Evolutionary conservation across 129 eudicot genomes (phyloP), one percentile per base, ranked within the genome.

Genomic region (Logfia minima): DNA sequence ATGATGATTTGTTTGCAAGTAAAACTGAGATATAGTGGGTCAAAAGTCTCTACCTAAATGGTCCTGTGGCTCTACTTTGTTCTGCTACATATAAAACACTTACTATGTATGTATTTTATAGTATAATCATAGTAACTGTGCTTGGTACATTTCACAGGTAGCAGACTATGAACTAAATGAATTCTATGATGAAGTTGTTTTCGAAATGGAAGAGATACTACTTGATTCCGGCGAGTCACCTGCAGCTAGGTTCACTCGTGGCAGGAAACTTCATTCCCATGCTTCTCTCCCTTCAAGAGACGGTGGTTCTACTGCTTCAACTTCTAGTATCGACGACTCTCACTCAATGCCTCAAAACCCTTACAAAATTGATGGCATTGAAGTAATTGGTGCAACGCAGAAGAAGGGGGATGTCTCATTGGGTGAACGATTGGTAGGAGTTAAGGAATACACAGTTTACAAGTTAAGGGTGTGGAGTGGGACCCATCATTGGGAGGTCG

Each of bases 151-250:
- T 55, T 78, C 82, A 76, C 96, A 94, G 98, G 73, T 22, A 18
- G 87, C 76, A 77, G 82, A 67, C 77, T 45, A 76, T 52, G 96
- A 86, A 79, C 28, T 86, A 32, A 89, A 91, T 82, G 92, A 76
- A 70, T 81, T 84, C 81, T 91, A 69, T 71, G 89, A 91, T 75
- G 97, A 94, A 70, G 51, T 91, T 41, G 98, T 94, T 41, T 85
- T 83, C 53, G 98, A 94, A 26, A 94, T 94, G 98, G 97, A 94
- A 86, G 98, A 87, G 58, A 88, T 94, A 79, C 85, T 94, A 59
- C 86, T 93, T 0, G 96, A 93, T 75, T 84, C 93, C 21, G 74
- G 77, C 3, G 85, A 91, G 58, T 86, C 97, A 66, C 90, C 85
- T 9, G 85, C 80, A 28, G 76, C 87, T 75, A 82, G 92, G 75